phyloP scores from a whole-genome alignment of 2,329 filamentous ascomycete species.

The Trichoderma sp. region DNA sequence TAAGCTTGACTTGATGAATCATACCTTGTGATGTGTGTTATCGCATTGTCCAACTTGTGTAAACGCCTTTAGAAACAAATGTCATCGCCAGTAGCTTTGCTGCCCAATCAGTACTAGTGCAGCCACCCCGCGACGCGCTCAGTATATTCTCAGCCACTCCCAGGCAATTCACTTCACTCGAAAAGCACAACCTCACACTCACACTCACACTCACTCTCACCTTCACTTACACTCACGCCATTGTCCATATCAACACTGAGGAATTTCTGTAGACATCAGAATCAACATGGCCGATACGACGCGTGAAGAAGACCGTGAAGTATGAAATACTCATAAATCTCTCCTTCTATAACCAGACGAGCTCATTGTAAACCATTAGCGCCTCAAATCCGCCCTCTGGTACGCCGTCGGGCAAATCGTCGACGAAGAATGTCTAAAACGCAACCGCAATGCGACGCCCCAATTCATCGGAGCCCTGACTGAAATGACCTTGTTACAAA shows the following conservation, averaged over 20 bases:
- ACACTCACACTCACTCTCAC: neutral
- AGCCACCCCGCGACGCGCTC: neutral
- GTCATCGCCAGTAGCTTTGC: neutral
- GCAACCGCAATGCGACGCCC: conserved; percentile 78
- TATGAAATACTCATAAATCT: conserved; percentile 20
- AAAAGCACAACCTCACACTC: neutral
- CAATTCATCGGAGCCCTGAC: conserved; percentile 86
- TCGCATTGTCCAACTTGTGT: neutral
- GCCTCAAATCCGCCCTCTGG: conserved; percentile 83
- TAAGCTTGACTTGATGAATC: neutral
- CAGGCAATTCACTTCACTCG: neutral
- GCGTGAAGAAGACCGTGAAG: conserved; percentile 38
- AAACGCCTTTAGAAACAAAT: neutral
- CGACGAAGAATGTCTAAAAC: conserved; percentile 67
- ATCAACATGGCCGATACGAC: conserved; percentile 35
- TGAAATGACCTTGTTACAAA: conserved; percentile 83
- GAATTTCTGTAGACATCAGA: neutral
- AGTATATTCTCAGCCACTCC: neutral
- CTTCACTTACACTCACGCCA: neutral
- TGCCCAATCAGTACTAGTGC: neutral
- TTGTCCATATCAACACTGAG: neutral
- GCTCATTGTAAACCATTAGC: conserved; percentile 44
- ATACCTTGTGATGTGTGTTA: neutral
- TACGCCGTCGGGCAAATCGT: conserved; percentile 82
- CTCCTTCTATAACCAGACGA: neutral